Evolutionary conservation across 202 grass and related monocot genomes (phyloP), one percentile per base, ranked within the genome.

Genomic region (Schoenoplectus tabernaemontani): DNA sequence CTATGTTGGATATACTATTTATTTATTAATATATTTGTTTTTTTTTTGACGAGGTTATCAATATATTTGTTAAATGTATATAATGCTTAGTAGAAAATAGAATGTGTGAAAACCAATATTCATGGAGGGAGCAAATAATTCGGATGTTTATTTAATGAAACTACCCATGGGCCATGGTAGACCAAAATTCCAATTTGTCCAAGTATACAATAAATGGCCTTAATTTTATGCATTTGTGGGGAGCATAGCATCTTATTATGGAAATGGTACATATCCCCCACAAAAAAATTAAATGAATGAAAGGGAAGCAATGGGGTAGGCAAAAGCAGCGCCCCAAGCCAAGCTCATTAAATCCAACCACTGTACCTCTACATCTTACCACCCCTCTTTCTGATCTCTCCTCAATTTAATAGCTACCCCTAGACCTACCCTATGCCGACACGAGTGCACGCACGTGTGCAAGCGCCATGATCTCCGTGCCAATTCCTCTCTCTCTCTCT

Each of bases 401-500:
- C 30, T 56, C 76, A 65, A 59, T 62, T 86, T 41, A 64, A 62
- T 80, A 84, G 64, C 68, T 83, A 73, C 44, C 22, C 83, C 83
- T 78, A 70, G 83, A 69, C 77, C 70, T 87, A 81, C 85, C 88
- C 87, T 97, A 87, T 91, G 90, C 75, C 87, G 87, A 86, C 91
- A 93, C 91, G 84, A 81, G 82, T 86, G 84, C 87, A 63, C 78
- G 93, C 93, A 93, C 86, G 90, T 89, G 84, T 93, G 93, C 90
- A 87, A 71, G 0, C 13, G 61, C 82, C 64, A 87, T 82, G 78
- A 67, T 64, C 28, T 77, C 76, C 28, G 89, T 84, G 81, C 85
- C 91, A 80, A 58, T 82, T n/a, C n/a, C n/a, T 72, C 66, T 70
- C 43, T 56, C 56, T 38, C 20, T 54, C 54, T n/a, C 77, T 20